Evolutionary conservation across 768 basidiomycete species (phyloP).

Genomic region (Panaeolus papilionaceus): DNA sequence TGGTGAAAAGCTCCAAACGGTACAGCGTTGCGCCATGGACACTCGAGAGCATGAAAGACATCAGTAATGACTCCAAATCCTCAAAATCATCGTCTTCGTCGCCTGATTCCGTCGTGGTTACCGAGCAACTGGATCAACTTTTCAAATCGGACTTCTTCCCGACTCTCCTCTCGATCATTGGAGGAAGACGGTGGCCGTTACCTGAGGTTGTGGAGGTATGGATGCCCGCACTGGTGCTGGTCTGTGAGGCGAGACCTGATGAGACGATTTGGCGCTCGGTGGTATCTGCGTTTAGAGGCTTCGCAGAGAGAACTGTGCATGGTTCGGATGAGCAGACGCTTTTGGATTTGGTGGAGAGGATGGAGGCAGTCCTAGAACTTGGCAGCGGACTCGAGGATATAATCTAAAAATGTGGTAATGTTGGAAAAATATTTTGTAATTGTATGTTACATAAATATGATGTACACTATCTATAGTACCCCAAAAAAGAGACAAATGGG

Average conservation of each 20-base stretch:
- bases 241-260: slow-evolving; percentile 39
- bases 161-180: slow-evolving; percentile 37
- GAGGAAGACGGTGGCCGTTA: slow-evolving; percentile 43
- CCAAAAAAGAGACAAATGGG: not conserved
- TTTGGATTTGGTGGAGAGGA: slow-evolving; percentile 2
- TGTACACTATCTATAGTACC: not conserved
- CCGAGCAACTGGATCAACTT: slow-evolving; percentile 32
- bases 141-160: slow-evolving; percentile 47
- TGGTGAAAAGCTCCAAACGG: not conserved
- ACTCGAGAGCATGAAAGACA: slow-evolving; percentile 16
- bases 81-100: slow-evolving; percentile 15
- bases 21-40: slow-evolving; percentile 24
- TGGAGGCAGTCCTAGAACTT: slow-evolving; percentile 6
- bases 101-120: slow-evolving; percentile 21
- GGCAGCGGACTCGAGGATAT: not conserved
- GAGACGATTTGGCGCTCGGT: slow-evolving; percentile 40
- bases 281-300: slow-evolving; percentile 34
- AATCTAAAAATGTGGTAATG: not conserved
- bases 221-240: slow-evolving; percentile 41
- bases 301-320: slow-evolving; percentile 27
- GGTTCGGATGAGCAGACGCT: slow-evolving; percentile 27
- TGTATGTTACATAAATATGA: not conserved
- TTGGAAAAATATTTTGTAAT: not conserved
- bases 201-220: slow-evolving; percentile 44
- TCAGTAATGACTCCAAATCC: slow-evolving; percentile 9